These are phyloP conservation scores for Dioscorea cayenensis DNA, from an alignment of 116 monocot genomes.

Conservation along the genomic window DNA sequence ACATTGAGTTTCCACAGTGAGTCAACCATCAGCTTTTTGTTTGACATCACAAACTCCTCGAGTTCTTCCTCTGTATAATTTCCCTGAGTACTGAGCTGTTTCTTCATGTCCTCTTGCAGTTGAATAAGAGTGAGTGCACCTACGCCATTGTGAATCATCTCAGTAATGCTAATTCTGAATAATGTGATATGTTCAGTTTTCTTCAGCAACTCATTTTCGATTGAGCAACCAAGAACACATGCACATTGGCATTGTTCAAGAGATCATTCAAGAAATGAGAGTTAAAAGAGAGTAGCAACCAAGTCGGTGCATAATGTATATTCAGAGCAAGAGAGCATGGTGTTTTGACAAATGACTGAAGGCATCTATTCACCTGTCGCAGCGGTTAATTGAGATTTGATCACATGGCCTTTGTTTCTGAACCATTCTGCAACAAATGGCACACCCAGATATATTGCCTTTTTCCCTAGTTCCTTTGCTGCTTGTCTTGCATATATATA, in stretches of 20 bases:
- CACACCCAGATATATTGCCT: slow-evolving; percentile 82
- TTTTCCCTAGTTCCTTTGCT: slow-evolving; percentile 92
- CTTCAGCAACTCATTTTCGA: background rate
- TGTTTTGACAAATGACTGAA: background rate
- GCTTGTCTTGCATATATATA: slow-evolving; percentile 95
- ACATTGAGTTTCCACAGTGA: slow-evolving; percentile 99
- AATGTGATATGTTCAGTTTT: background rate
- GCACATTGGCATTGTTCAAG: background rate
- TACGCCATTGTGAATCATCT: slow-evolving; percentile 11
- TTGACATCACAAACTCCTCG: slow-evolving; percentile 66
- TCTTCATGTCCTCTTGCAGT: slow-evolving; percentile 91
- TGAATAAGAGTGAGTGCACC: slow-evolving; percentile 95
- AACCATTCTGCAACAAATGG: slow-evolving; percentile 99
- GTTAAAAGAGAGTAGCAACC: background rate
- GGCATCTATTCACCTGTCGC: slow-evolving; percentile 60
- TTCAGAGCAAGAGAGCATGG: background rate
- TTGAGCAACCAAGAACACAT: background rate
- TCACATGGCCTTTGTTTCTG: slow-evolving; percentile 93
- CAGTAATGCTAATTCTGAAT: background rate
- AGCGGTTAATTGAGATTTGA: slow-evolving; percentile 95
- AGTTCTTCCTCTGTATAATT: slow-evolving; percentile 82
- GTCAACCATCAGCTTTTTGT: slow-evolving; percentile 88
- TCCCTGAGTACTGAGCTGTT: slow-evolving; percentile 72
- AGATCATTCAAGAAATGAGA: background rate
- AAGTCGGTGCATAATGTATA: background rate